A percentile compares a stretch with the other conserved stretches of the same genome.
phyloP scores from a whole-genome alignment of 805 yeast species.

The Pichia pseudocactophila region DNA sequence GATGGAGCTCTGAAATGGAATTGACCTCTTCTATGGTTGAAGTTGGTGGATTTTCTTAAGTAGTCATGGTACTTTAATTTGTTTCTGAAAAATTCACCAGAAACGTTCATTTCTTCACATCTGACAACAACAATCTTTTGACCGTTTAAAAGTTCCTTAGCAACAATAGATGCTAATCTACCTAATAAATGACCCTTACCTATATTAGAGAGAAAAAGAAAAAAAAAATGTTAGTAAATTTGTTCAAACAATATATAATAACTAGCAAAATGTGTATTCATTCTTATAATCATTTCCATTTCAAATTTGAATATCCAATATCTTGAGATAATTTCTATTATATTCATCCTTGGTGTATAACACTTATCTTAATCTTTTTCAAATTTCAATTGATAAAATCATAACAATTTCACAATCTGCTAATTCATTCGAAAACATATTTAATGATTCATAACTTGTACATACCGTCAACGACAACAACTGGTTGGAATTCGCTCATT shows the following conservation, averaged over 20 bases:
- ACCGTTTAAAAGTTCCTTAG: constrained; percentile 97
- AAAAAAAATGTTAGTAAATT: not conserved
- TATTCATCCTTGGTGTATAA: no score
- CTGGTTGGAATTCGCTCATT: constrained; percentile 90
- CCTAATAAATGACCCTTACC: constrained; percentile 99
- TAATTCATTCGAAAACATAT: no score
- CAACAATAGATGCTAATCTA: constrained; percentile 97
- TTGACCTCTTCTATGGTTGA: constrained; percentile 98
- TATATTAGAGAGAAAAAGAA: constrained; percentile 17
- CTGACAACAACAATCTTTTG: constrained; percentile 97
- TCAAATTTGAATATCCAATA: no score
- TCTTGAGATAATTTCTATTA: no score
- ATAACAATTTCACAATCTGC: no score
- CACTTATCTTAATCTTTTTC: no score
- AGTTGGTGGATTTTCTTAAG: constrained; percentile 98
- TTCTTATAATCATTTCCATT: no score
- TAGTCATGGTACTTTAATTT: constrained; percentile 99
- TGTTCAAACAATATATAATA: no score
- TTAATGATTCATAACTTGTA: constrained; percentile 15
- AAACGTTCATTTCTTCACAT: constrained; percentile 95
- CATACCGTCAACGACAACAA: constrained; percentile 95
- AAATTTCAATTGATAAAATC: no score
- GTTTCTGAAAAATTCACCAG: constrained; percentile 99
- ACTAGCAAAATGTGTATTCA: no score
- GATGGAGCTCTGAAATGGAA: constrained; percentile 99